phyloP scores from a whole-genome alignment of 2,329 filamentous ascomycete genomes.

The Penicillium sclerotiorum region DNA sequence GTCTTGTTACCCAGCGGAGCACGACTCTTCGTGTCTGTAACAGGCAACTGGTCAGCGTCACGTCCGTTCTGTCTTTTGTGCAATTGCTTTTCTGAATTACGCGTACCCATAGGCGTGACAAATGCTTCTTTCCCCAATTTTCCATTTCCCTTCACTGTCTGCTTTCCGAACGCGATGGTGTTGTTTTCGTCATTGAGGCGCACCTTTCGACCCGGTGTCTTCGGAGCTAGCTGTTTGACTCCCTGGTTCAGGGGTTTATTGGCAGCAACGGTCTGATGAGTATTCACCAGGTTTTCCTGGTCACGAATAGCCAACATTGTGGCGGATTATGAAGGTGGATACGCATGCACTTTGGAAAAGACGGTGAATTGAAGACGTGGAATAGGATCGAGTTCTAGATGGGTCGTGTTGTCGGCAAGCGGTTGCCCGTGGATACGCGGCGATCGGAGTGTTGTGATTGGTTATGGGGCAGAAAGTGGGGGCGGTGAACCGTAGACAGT shows the following conservation, averaged over 20 bases:
- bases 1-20: slow-evolving; percentile 92
- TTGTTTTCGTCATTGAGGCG: slow-evolving; percentile 85
- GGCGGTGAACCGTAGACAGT: slow-evolving; percentile 11
- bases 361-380: slow-evolving; percentile 17
- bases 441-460: slow-evolving; percentile 25
- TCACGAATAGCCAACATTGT: slow-evolving; percentile 77
- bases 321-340: slow-evolving; percentile 21
- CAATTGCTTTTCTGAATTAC: not conserved
- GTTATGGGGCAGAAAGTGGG: slow-evolving; percentile 9
- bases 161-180: slow-evolving; percentile 62
- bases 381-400: slow-evolving; percentile 9
- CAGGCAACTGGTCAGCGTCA: slow-evolving; percentile 4
- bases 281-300: slow-evolving; percentile 84
- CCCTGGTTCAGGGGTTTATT: slow-evolving; percentile 73
- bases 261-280: slow-evolving; percentile 69
- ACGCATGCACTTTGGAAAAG: slow-evolving; percentile 24
- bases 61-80: not conserved
- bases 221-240: slow-evolving; percentile 64
- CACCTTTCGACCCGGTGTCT: slow-evolving; percentile 81
- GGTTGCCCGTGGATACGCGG: slow-evolving; percentile 46
- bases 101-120: slow-evolving; percentile 77
- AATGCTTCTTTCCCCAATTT: slow-evolving; percentile 67
- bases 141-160: slow-evolving; percentile 56
- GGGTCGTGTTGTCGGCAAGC: slow-evolving; percentile 28
- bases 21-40: slow-evolving; percentile 63